Evolutionary conservation across 192 early-diverging fungal species (phyloP).

Genomic region (Pilaira anomala): DNA sequence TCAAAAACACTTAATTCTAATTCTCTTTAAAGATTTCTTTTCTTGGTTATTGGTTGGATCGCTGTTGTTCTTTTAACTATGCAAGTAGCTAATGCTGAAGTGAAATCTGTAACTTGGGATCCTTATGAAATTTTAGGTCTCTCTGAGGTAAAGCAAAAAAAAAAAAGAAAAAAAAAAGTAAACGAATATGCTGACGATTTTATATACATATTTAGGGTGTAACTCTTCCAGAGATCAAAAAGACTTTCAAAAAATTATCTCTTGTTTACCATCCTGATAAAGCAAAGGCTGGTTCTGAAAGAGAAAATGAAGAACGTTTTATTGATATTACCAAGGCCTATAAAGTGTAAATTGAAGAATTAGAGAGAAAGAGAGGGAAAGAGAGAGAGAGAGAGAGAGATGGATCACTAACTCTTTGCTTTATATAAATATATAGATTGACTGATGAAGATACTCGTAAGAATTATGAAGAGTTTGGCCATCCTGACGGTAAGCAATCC

Average conservation of each 20-base stretch:
- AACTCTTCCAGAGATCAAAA: constrained; percentile 58
- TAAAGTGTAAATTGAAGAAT: constrained; percentile 60
- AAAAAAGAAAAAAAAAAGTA: background rate
- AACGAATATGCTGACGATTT: background rate
- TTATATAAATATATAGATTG: constrained; percentile 45
- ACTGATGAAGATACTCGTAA: constrained; percentile 88
- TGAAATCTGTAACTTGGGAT: constrained; percentile 69
- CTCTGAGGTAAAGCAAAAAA: constrained; percentile 45
- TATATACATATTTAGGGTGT: constrained; percentile 36
- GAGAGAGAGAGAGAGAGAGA: background rate
- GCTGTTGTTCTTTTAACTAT: constrained; percentile 63
- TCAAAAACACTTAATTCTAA: background rate
- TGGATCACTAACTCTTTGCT: background rate
- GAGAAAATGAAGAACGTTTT: constrained; percentile 70
- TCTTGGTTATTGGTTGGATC: constrained; percentile 62
- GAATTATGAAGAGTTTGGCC: constrained; percentile 94
- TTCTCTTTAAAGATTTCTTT: constrained; percentile 32
- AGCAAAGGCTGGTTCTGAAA: constrained; percentile 62
- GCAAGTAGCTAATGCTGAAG: constrained; percentile 63
- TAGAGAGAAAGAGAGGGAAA: background rate
- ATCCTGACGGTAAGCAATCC: constrained; percentile 95
- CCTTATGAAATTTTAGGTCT: constrained; percentile 93
- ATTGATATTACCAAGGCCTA: constrained; percentile 90
- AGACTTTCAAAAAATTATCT: constrained; percentile 68
- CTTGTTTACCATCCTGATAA: constrained; percentile 75